Evolutionary conservation across 2,329 filamentous ascomycete genomes (phyloP).

Genomic region (Setomelanomma holmii): DNA sequence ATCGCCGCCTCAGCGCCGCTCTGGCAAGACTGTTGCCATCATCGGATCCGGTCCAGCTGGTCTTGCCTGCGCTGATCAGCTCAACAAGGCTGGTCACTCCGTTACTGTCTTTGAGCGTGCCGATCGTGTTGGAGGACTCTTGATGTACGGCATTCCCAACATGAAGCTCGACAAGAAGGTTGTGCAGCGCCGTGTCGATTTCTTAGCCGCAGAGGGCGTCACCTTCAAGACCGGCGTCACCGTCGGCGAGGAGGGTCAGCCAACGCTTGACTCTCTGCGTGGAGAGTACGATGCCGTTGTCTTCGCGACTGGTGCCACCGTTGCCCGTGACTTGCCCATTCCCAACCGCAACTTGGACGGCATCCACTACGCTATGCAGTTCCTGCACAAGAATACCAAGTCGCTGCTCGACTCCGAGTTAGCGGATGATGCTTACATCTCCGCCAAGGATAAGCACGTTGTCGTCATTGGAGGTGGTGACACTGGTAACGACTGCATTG

Average conservation of each 20-base stretch:
- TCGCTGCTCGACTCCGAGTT: constrained; percentile 92
- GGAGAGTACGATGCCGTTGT: constrained; percentile 81
- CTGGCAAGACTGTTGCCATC: constrained; percentile 85
- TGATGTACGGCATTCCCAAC: constrained; percentile 99
- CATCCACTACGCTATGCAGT: constrained; percentile 97
- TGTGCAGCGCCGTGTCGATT: constrained; percentile 92
- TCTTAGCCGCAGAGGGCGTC: constrained; percentile 90
- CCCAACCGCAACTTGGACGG: constrained; percentile 86
- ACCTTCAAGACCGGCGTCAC: constrained; percentile 79
- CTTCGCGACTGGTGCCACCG: constrained; percentile 90
- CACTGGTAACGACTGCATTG: constrained; percentile 97
- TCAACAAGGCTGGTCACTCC: constrained; percentile 88
- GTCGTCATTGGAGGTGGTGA: constrained; percentile 97
- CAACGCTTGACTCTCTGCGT: constrained; percentile 74
- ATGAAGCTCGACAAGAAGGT: constrained; percentile 99
- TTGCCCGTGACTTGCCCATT: constrained; percentile 90
- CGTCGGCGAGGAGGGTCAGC: constrained; percentile 77
- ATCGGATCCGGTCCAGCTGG: constrained; percentile 93
- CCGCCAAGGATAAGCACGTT: constrained; percentile 93
- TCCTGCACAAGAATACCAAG: constrained; percentile 97
- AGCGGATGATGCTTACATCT: constrained; percentile 84
- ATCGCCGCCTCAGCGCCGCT: constrained; percentile 76
- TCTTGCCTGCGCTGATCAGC: constrained; percentile 88
- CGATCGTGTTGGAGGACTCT: constrained; percentile 86
- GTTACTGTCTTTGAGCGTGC: constrained; percentile 94